These are phyloP conservation scores for Dioszegia aurantiaca DNA, from an alignment of 768 basidiomycete species.

Conservation along the genomic window DNA sequence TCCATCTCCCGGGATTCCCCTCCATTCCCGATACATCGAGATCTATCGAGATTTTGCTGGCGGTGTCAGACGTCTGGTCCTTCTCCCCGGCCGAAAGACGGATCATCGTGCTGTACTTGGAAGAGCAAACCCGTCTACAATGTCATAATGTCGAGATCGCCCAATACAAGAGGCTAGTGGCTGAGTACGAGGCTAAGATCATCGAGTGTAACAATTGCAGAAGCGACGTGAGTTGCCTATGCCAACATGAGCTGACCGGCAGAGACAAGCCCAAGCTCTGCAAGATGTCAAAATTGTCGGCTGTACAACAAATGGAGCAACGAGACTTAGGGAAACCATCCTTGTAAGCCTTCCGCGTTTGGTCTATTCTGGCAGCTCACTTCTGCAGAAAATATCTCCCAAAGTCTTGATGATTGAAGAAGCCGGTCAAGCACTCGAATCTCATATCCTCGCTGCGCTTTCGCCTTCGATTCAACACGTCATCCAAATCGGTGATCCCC, in stretches of 20 bases:
- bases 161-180: too few relatives aligned
- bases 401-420: conserved; percentile 61
- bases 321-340: background rate
- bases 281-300: conserved; percentile 63
- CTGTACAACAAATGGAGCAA: conserved; percentile 60
- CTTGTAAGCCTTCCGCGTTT: background rate
- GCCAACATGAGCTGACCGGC: background rate
- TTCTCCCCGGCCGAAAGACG: too few relatives aligned
- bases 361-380: background rate
- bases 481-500: conserved; percentile 76
- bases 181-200: background rate
- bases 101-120: background rate
- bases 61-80: too few relatives aligned
- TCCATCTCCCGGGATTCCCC: too few relatives aligned
- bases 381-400: background rate
- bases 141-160: background rate
- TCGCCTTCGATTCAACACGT: conserved; percentile 60
- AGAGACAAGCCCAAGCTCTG: conserved; percentile 63
- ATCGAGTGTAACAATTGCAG: too few relatives aligned
- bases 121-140: too few relatives aligned
- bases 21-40: too few relatives aligned
- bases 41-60: too few relatives aligned
- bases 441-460: conserved; percentile 61
- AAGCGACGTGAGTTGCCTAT: too few relatives aligned
- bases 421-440: conserved; percentile 77